Evolutionary conservation across 495 filamentous ascomycete species (phyloP), one percentile per base, ranked within the genome.

Genomic region (Trichocladium uniseriatum): DNA sequence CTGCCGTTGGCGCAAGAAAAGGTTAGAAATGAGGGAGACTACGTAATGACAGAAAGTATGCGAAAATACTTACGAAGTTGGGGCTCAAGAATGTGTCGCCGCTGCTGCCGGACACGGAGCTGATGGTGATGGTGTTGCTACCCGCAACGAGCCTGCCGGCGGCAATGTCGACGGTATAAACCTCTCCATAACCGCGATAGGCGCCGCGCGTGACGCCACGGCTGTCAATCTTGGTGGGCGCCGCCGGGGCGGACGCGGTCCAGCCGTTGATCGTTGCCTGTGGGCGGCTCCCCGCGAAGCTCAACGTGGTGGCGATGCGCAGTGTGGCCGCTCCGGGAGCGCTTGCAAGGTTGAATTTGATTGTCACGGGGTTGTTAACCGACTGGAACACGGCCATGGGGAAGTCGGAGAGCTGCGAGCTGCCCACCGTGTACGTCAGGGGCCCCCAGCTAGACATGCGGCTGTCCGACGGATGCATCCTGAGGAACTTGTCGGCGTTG

Each of bases 311-410:
- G 2, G 78, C 79, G 49, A 85, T 78, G 29, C 79, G 68, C 24
- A 85, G 63, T 1, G 79, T 85, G 13, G 62, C 57, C 2, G 78
- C 70, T 0, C 72, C 73, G 3, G 68, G 59, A 4, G 69, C 65
- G 14, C 75, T 69, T 0, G 61, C 67, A 0, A 83, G 67, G 5
- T 72, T 80, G 56, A 84, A 79, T 22, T 66, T 70, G 61, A 85
- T 83, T 0, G 74, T 83, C 14, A 81, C 68, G 0, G 79, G 79
- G 44, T 72, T 74, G 61, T 84, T 83, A 15, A 79, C 72, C 6
- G 56, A 62, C 61, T 82, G 78, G 68, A 83, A 80, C 31, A 81
- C 54, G 0, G 79, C 81, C 81, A 85, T 84, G 9, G 81, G 81
- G 62, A 83, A 81, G 35, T 75, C 69, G 2, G 57, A 57, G 3